phyloP scores from a whole-genome alignment of 108 stramenopile genomes.

The Discostella pseudostelligera region DNA sequence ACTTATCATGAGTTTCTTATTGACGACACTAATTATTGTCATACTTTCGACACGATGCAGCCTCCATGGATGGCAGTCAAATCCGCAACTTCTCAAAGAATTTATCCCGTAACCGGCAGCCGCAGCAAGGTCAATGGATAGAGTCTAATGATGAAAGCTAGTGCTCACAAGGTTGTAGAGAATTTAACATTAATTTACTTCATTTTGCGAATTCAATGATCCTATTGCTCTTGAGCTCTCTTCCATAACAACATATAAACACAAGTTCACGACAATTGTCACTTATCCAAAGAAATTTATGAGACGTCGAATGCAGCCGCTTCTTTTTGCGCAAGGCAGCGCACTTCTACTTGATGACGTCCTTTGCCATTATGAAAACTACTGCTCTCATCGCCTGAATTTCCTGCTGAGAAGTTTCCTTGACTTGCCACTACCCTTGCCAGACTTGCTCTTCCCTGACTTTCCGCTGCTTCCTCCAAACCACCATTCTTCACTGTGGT shows the following conservation, averaged over 20 bases:
- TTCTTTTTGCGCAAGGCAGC: not conserved
- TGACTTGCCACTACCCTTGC: no score
- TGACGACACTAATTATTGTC: not conserved
- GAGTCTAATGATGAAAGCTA: conserved; percentile 1
- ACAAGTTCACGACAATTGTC: no score
- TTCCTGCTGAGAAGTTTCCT: not conserved
- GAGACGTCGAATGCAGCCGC: not conserved
- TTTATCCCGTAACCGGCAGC: conserved; percentile 16
- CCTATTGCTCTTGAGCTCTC: not conserved
- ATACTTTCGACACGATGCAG: not conserved
- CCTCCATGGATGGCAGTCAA: conserved; percentile 36
- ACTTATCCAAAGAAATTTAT: no score
- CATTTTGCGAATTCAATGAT: no score
- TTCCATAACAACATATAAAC: no score
- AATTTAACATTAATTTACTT: not conserved
- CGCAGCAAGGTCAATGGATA: conserved; percentile 40
- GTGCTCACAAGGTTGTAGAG: no score
- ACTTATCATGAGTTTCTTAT: not conserved
- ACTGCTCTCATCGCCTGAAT: not conserved
- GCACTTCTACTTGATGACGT: not conserved
- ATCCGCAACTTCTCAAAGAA: conserved; percentile 22
- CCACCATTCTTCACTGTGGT: not conserved
- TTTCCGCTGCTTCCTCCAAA: not conserved
- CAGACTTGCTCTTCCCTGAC: no score
- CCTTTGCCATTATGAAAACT: not conserved